Conservation (phyloP, 805 yeast genomes). For the Babjeviella inositovora region DNA sequence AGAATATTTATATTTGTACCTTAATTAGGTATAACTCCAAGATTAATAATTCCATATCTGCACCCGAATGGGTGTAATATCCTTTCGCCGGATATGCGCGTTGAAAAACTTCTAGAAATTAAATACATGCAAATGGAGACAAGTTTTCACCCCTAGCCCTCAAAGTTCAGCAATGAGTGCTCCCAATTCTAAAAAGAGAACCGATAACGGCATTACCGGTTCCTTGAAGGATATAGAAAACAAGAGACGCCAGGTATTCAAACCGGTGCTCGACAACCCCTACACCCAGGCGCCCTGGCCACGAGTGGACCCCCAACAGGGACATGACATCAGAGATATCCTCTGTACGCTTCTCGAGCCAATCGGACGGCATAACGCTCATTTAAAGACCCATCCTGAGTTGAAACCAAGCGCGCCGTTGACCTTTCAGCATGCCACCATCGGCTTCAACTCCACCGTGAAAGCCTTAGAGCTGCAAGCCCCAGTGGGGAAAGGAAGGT, state of each 20-base stretch:
- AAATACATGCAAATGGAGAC: too few species aligned
- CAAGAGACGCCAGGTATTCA: constrained; percentile 38
- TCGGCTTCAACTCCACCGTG: constrained; percentile 45
- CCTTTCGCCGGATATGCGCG: too few species aligned
- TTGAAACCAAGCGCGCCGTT: too few species aligned
- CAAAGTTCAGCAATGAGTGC: neutral
- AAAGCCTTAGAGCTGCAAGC: constrained; percentile 27
- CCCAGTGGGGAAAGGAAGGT: constrained; percentile 4
- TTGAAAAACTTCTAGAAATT: too few species aligned
- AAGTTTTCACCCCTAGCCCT: constrained; percentile 1
- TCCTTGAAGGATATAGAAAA: constrained; percentile 33
- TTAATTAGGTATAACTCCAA: too few species aligned
- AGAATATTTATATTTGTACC: too few species aligned
- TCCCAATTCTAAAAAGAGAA: neutral
- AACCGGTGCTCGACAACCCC: constrained; percentile 52
- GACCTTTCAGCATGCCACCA: too few species aligned
- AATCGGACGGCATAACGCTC: constrained; percentile 12
- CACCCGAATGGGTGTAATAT: too few species aligned
- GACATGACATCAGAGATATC: constrained; percentile 18
- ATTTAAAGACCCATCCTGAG: too few species aligned
- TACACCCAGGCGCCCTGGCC: constrained; percentile 32
- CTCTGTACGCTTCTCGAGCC: constrained; percentile 15
- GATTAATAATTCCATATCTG: too few species aligned
- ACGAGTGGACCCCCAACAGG: constrained; percentile 18
- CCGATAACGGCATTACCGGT: constrained; percentile 1